Percentiles rank a stretch among this genome's conserved stretches.
Conservation (phyloP, 2,329 filamentous ascomycete species). For the Thelonectria discophora region DNA sequence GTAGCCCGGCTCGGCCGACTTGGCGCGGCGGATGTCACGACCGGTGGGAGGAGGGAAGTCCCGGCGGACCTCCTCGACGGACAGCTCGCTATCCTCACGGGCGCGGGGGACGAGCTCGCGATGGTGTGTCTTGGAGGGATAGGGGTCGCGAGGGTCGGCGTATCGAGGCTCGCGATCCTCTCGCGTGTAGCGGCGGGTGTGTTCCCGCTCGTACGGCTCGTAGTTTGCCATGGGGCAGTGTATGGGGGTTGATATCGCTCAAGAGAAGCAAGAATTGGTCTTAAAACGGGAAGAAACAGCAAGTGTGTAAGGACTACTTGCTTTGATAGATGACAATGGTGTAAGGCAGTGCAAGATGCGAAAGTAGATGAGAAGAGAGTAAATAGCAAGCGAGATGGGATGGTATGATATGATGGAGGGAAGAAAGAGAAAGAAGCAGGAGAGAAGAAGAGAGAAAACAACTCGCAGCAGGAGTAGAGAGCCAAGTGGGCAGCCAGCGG, state of each 20-base stretch:
- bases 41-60: slow-evolving; percentile 80
- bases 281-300: neutral
- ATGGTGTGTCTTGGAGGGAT: slow-evolving; percentile 55
- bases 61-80: slow-evolving; percentile 82
- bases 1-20: slow-evolving; percentile 69
- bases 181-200: slow-evolving; percentile 61
- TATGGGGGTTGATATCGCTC: slow-evolving; percentile 2
- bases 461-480: neutral
- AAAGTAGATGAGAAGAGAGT: slow-evolving; percentile 4
- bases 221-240: slow-evolving; percentile 54
- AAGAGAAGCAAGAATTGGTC: neutral
- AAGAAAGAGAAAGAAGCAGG: slow-evolving; percentile 6
- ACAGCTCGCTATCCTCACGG: slow-evolving; percentile 78
- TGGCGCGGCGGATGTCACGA: slow-evolving; percentile 65
- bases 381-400: neutral
- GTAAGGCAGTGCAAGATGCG: neutral
- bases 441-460: slow-evolving; percentile 10
- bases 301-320: neutral
- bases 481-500: slow-evolving; percentile 17
- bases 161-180: slow-evolving; percentile 64
- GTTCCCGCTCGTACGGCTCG: slow-evolving; percentile 64
- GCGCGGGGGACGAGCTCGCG: slow-evolving; percentile 65
- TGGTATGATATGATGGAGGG: neutral
- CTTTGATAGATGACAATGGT: slow-evolving; percentile 1
- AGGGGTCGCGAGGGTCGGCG: slow-evolving; percentile 60